Percentiles rank a stretch among this genome's conserved stretches.
These are phyloP conservation scores for Epichloe coenophiala DNA, from an alignment of 2,329 filamentous ascomycete genomes.

Conservation along the genomic window DNA sequence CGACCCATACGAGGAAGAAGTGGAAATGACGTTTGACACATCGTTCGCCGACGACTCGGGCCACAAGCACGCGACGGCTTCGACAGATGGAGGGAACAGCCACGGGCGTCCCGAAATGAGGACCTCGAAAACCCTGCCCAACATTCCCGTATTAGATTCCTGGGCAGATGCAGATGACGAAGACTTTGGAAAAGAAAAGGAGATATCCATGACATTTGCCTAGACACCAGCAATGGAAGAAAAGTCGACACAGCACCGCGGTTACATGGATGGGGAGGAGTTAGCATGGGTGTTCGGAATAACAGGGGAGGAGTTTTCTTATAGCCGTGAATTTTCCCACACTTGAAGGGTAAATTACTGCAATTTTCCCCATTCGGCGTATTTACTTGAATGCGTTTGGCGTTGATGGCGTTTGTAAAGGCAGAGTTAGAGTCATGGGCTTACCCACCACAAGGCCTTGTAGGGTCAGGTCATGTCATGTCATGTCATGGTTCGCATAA, in stretches of 20 bases:
- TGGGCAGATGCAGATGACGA: slow-evolving; percentile 61
- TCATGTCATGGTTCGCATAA: too few species aligned
- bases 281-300: neutral
- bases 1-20: slow-evolving; percentile 30
- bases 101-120: slow-evolving; percentile 16
- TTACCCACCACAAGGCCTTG: too few species aligned
- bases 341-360: too few species aligned
- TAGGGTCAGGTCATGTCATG: too few species aligned
- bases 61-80: slow-evolving; percentile 8
- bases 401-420: neutral
- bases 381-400: neutral
- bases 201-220: slow-evolving; percentile 74
- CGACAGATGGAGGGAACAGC: slow-evolving; percentile 17
- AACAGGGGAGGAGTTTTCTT: neutral
- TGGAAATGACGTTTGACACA: slow-evolving; percentile 63
- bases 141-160: slow-evolving; percentile 41
- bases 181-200: slow-evolving; percentile 57
- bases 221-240: slow-evolving; percentile 18
- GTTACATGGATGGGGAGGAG: neutral
- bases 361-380: neutral
- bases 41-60: slow-evolving; percentile 32
- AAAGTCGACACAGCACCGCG: neutral
- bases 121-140: slow-evolving; percentile 35
- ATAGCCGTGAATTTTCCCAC: neutral
- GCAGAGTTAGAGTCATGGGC: too few species aligned